These are phyloP conservation scores for Xylariaceae sp. DNA, from an alignment of 2,329 filamentous ascomycete genomes.

Conservation along the genomic window DNA sequence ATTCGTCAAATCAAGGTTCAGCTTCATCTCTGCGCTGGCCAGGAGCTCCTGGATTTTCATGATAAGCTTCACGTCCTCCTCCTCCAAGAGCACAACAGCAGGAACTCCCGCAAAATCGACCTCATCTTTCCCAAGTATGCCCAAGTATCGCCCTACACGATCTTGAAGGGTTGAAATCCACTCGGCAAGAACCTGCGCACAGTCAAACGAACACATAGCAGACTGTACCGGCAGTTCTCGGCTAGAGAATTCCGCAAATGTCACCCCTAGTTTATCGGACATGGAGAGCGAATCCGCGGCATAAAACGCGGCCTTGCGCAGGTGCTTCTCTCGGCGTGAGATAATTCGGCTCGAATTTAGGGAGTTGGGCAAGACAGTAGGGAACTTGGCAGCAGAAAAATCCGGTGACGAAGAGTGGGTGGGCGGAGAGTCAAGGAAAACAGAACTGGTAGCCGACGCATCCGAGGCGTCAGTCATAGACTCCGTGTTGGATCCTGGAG, in stretches of 20 bases:
- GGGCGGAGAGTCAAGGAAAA: constrained; percentile 49
- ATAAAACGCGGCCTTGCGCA: constrained; percentile 92
- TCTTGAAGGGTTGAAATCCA: constrained; percentile 94
- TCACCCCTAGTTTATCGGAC: constrained; percentile 79
- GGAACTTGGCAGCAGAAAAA: constrained; percentile 40
- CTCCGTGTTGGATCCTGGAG: constrained; percentile 49
- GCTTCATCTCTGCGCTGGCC: constrained; percentile 71
- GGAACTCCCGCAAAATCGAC: constrained; percentile 77
- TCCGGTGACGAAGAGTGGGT: constrained; percentile 50
- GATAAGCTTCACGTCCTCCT: constrained; percentile 83
- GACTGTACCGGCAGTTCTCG: constrained; percentile 85
- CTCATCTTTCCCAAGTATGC: constrained; percentile 77
- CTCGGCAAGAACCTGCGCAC: constrained; percentile 87
- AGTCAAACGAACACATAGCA: constrained; percentile 89
- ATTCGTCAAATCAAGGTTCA: constrained; percentile 53
- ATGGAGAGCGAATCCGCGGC: constrained; percentile 87
- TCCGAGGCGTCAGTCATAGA: constrained; percentile 47
- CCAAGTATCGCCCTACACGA: constrained; percentile 83
- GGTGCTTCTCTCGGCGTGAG: constrained; percentile 75
- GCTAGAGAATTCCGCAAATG: constrained; percentile 78
- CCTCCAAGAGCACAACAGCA: constrained; percentile 83
- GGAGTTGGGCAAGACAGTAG: constrained; percentile 26
- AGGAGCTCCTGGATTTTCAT: constrained; percentile 79
- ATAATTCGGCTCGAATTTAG: constrained; percentile 42
- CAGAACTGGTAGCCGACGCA: constrained; percentile 42